Percentiles rank a stretch among this genome's conserved stretches.
Evolutionary conservation across 371 early-diverging fungal species (phyloP).

Genomic region (Funneliformis caledonium): DNA sequence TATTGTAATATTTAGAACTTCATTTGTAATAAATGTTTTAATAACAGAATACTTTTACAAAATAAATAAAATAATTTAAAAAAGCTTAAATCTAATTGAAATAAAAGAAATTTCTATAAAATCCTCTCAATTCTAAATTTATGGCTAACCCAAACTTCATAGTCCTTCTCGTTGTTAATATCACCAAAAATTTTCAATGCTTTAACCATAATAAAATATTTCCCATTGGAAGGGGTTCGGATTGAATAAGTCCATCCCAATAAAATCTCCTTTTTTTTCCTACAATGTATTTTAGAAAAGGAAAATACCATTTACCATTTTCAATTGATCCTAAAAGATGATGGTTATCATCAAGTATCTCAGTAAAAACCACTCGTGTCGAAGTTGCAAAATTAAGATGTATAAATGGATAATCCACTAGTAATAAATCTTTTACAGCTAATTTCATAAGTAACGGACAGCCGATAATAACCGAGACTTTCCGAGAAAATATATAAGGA

Average conservation of each 20-base stretch:
- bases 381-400: background rate
- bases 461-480: too few species aligned
- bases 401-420: background rate
- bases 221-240: background rate
- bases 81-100: too few species aligned
- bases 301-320: background rate
- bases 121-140: background rate
- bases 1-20: too few species aligned
- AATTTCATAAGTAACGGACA: constrained; percentile 11
- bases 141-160: constrained; percentile 29
- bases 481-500: too few species aligned
- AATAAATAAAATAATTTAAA: too few species aligned
- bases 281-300: background rate
- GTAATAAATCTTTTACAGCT: background rate
- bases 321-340: background rate
- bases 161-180: constrained; percentile 24
- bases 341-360: background rate
- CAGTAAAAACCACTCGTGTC: background rate
- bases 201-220: background rate
- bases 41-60: too few species aligned
- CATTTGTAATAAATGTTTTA: too few species aligned
- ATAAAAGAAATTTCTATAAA: background rate
- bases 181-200: constrained; percentile 34
- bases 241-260: background rate
- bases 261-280: background rate